These are phyloP conservation scores for Hygrophoropsis aurantiaca DNA, from an alignment of 768 basidiomycete species.

Conservation along the genomic window DNA sequence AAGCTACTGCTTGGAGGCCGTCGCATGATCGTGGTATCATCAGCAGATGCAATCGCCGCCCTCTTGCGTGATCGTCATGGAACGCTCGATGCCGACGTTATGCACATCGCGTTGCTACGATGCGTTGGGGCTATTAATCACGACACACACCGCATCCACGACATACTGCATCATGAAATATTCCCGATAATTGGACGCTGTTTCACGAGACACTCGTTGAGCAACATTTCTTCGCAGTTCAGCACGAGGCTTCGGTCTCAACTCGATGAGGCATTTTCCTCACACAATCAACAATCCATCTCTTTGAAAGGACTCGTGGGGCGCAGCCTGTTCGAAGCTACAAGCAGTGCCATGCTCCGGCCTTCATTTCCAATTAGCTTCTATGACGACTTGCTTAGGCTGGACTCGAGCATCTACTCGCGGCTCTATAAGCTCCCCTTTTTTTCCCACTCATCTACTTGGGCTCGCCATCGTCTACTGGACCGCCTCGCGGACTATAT, in stretches of 20 bases:
- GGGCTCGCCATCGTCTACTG: constrained; percentile 12
- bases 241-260: constrained; percentile 3
- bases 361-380: constrained; percentile 15
- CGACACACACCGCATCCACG: constrained; percentile 9
- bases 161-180: constrained; percentile 16
- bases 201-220: constrained; percentile 12
- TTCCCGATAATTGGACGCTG: constrained; percentile 20
- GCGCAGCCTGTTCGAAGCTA: constrained; percentile 15
- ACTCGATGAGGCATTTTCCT: constrained; percentile 4
- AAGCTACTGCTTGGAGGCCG: constrained; percentile 17
- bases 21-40: constrained; percentile 14
- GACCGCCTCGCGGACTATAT: constrained; percentile 11
- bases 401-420: constrained; percentile 16
- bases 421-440: constrained; percentile 15
- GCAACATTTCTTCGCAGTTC: constrained; percentile 10
- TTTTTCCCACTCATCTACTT: constrained; percentile 11
- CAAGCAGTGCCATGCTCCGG: constrained; percentile 19
- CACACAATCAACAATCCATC: constrained; percentile 11
- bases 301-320: constrained; percentile 17
- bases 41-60: constrained; percentile 10
- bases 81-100: constrained; percentile 10
- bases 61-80: constrained; percentile 5
- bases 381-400: constrained; percentile 18
- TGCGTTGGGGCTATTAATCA: constrained; percentile 11
- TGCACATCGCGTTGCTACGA: constrained; percentile 10